Conservation (phyloP, 192 early-diverging fungal species). For the Rhizophagus clarus region DNA sequence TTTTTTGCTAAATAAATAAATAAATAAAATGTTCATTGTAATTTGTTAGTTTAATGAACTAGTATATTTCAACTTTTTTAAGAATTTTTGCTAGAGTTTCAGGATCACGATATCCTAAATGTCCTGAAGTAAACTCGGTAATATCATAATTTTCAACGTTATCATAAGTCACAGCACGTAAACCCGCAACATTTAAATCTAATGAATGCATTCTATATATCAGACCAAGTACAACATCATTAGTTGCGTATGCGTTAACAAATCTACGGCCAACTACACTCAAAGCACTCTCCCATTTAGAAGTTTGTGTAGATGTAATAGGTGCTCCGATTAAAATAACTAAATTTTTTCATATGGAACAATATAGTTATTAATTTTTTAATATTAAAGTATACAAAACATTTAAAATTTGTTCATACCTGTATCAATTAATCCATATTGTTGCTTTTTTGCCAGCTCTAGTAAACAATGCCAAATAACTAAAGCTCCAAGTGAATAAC, state of each 20-base stretch:
- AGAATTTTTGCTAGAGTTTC: slow-evolving; percentile 12
- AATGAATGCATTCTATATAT: slow-evolving; percentile 57
- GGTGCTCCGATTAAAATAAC: slow-evolving; percentile 60
- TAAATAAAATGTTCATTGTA: too few relatives aligned
- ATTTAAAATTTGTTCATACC: slow-evolving; percentile 35
- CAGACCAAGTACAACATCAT: slow-evolving; percentile 55
- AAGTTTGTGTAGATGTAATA: slow-evolving; percentile 40
- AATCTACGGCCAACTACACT: slow-evolving; percentile 52
- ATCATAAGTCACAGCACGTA: slow-evolving; percentile 38
- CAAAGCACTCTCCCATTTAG: slow-evolving; percentile 45
- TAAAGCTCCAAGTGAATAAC: slow-evolving; percentile 56
- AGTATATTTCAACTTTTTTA: slow-evolving; percentile 14
- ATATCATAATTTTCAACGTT: slow-evolving; percentile 55
- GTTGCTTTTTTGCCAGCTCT: slow-evolving; percentile 48
- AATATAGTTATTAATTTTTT: neutral
- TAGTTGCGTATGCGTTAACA: slow-evolving; percentile 56
- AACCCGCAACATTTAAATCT: slow-evolving; percentile 49
- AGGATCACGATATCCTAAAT: slow-evolving; percentile 47
- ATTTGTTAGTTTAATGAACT: neutral
- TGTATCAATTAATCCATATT: slow-evolving; percentile 51
- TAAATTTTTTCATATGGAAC: neutral
- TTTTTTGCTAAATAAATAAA: too few relatives aligned
- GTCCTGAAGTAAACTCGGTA: slow-evolving; percentile 49
- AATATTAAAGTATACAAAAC: neutral
- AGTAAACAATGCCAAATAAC: slow-evolving; percentile 60